Evolutionary conservation across 495 filamentous ascomycete species (phyloP), one percentile per base, ranked within the genome.

Genomic region (Aspergillus panamensis): DNA sequence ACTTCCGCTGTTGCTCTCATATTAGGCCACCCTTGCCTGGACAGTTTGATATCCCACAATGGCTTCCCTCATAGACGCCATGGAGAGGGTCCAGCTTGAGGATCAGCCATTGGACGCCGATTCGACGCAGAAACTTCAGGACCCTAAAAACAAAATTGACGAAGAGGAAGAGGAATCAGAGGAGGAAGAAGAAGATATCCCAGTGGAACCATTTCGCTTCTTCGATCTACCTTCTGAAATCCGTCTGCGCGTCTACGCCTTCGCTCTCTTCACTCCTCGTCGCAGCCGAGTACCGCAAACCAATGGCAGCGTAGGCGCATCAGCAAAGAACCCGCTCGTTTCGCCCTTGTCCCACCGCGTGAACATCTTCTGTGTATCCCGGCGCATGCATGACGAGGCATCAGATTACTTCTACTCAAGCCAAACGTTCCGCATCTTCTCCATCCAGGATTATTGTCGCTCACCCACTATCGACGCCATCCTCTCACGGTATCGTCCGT

Each of bases 211-310:
- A 0, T 95, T 95, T 64, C 83, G 77, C 29, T 91, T 95, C 71
- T 82, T 95, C 66, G 80, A 86, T 48, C 77, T 96, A 0, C 91
- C 91, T 0, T 80, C 83, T 9, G 91, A 96, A 65, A 75, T 96
- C 31, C 88, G 91, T 8, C 61, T 84, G 42, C 82, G 82, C 48
- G 82, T 96, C 39, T 91, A 92, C 66, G 77, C 74, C 51, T 73
- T 82, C 55, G 72, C 85, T 43, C 85, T 96, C 48, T 76, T 77
- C 40, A 75, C 77, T 8, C 69, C 73, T 1, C 66, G 64, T 39
- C 71, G 70, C 48, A 58, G 48, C 21, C 71, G 67, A 48, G 63
- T 57, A n/a, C 45, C 58, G 39, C 66, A 64, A 29, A 59, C 55
- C 29, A 66, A 65, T 20, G 70, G 72, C 49, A 83, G 83, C 40